Base-by-base conservation (phyloP, 176 grass and related monocot genomes). In the Dactylis glomerata region DNA sequence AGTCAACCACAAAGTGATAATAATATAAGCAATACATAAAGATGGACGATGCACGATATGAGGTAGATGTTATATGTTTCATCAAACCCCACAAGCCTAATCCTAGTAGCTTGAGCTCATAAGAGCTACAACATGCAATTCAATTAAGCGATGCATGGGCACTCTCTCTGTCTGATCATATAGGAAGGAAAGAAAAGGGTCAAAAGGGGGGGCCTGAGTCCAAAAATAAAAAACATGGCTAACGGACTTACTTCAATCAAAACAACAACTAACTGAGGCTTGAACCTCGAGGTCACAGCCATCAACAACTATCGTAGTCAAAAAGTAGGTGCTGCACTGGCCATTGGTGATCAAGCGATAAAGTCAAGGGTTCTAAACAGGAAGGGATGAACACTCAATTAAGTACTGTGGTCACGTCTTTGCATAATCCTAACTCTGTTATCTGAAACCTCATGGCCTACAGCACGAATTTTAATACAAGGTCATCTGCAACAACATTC, bases 401-500 rank as follows among this genome's bases (percentile, higher is more conserved):
- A 32, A 24, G 55, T 54, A 61, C 31, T 73, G 59, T 52, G 32
- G 24, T 65, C 7, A 34, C 4, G 10, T 8, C 32, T 68, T 22
- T 19, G 41, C 23, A 30, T n/a, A 74, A 28, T 74, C 19, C 38
- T 74, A 86, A 51, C 32, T 27, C 16, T 23, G 50, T n/a, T 17
- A 33, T 80, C 31, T 37, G 27, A 87, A 52, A 22, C 70, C 13
- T 86, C 44, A 68, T 82, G 61, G 36, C 71, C 26, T 76, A 82
- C 45, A 45, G 4, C 68, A 68, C 26, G 34, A 67, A 67, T 36
- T 3, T 20, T 16, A 42, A 73, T 77, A 36, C 6, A 82, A 68
- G 27, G 37, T 45, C 14, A 76, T 76, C 24, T 77, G 37, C 49
- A 77, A 26, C 17, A 76, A 22, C 37, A 81, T 24, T 26, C 12